phyloP scores from a whole-genome alignment of 208 protist genomes.

The Leishmania aethiopica region DNA sequence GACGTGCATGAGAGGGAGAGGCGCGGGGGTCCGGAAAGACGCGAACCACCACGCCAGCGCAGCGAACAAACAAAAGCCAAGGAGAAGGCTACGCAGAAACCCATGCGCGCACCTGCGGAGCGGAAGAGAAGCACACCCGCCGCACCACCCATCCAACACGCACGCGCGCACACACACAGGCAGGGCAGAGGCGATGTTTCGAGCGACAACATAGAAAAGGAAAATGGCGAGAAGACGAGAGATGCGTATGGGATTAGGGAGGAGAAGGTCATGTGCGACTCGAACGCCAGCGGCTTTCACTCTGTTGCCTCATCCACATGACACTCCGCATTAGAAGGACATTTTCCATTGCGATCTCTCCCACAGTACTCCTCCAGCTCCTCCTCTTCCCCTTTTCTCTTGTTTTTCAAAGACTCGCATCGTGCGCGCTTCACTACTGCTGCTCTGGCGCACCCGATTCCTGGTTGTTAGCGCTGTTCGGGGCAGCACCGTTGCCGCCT shows the following conservation, averaged over 20 bases:
- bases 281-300: background rate
- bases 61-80: background rate
- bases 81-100: background rate
- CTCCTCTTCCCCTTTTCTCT: background rate
- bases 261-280: background rate
- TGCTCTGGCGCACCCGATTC: constrained; percentile 24
- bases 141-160: background rate
- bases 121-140: background rate
- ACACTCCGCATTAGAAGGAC: background rate
- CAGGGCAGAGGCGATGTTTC: background rate
- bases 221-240: background rate
- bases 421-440: constrained; percentile 5
- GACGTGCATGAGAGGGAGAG: background rate
- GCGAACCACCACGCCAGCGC: background rate
- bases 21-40: no score
- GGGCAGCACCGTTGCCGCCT: constrained; percentile 22
- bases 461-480: constrained; percentile 27
- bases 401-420: background rate
- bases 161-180: background rate
- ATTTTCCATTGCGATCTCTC: background rate
- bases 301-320: background rate
- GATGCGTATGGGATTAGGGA: background rate
- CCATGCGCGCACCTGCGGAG: background rate
- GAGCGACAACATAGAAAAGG: background rate
- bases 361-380: background rate